Evolutionary conservation across 2,329 filamentous ascomycete species (phyloP).

Genomic region (Pestalotiopsis fici): DNA sequence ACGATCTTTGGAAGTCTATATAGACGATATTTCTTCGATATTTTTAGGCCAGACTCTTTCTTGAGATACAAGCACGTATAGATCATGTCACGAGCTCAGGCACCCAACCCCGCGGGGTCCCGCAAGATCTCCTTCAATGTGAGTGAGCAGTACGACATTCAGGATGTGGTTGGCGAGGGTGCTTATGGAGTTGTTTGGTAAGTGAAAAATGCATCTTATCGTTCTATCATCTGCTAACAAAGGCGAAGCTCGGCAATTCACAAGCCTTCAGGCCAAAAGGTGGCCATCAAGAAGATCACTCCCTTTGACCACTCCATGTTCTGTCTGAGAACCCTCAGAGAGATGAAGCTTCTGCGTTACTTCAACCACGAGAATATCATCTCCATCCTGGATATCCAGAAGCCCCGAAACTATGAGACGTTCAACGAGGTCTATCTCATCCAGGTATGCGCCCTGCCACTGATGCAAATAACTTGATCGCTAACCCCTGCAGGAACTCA

Average conservation of each 20-base stretch:
- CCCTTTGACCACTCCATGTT: constrained; percentile 99
- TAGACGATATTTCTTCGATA: background rate
- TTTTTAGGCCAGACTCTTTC: background rate
- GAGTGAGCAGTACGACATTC: constrained; percentile 98
- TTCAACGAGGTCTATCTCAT: constrained; percentile 99
- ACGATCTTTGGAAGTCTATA: background rate
- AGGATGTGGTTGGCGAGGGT: constrained; percentile 98
- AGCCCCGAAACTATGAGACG: constrained; percentile 91
- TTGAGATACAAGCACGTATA: constrained; percentile 10
- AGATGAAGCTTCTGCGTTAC: constrained; percentile 98
- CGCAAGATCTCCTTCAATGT: constrained; percentile 99
- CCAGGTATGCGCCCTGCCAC: constrained; percentile 61
- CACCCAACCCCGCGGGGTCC: constrained; percentile 62
- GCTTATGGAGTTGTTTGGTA: constrained; percentile 99
- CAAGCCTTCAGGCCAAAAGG: constrained; percentile 97
- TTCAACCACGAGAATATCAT: constrained; percentile 99
- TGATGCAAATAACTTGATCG: constrained; percentile 7
- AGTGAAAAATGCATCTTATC: constrained; percentile 32
- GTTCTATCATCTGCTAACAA: background rate
- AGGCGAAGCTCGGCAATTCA: constrained; percentile 83
- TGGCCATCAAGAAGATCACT: constrained; percentile 99
- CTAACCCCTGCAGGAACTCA: constrained; percentile 71
- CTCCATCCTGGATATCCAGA: constrained; percentile 98
- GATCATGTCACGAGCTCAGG: constrained; percentile 58
- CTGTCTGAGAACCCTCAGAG: constrained; percentile 90